Conservation (phyloP, 345 rosid genomes). For the Boechera stricta region DNA sequence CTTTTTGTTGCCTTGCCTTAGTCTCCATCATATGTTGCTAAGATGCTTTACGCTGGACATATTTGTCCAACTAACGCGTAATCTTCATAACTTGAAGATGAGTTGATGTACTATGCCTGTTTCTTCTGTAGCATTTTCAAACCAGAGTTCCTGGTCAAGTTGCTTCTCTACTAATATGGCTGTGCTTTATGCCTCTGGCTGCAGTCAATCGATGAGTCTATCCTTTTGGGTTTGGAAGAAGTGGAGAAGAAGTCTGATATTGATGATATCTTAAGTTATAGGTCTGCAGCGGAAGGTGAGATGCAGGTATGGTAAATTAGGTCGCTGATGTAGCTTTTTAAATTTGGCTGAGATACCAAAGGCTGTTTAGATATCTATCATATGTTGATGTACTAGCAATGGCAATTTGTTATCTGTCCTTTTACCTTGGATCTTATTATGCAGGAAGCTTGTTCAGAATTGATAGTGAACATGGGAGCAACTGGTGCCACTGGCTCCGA, state of each 20-base stretch:
- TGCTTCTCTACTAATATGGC: constrained; percentile 34
- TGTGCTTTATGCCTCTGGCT: constrained; percentile 42
- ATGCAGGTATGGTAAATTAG: constrained; percentile 69
- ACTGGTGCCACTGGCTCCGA: constrained; percentile 48
- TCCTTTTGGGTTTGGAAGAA: constrained; percentile 78
- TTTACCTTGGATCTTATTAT: constrained; percentile 23
- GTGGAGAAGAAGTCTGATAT: constrained; percentile 87
- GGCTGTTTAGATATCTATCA: constrained; percentile 17
- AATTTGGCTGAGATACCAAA: constrained; percentile 20
- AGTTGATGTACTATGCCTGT: constrained; percentile 20
- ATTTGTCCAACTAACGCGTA: constrained; percentile 2
- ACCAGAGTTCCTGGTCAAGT: constrained; percentile 24
- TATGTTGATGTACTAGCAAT: constrained; percentile 14
- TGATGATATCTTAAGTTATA: constrained; percentile 82
- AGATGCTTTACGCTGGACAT: constrained; percentile 17
- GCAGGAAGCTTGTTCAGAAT: constrained; percentile 62
- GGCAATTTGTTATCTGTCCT: constrained; percentile 23
- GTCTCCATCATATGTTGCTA: constrained; percentile 23
- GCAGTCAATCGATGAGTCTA: constrained; percentile 68
- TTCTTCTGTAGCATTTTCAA: constrained; percentile 1
- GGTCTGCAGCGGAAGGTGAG: constrained; percentile 85
- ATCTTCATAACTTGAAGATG: constrained; percentile 20
- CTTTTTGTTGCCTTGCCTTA: constrained; percentile 15
- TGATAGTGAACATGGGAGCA: constrained; percentile 44
- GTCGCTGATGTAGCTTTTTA: constrained; percentile 24